Evolutionary conservation across 2,329 filamentous ascomycete species (phyloP).

Genomic region (Calonectria hongkongensis): DNA sequence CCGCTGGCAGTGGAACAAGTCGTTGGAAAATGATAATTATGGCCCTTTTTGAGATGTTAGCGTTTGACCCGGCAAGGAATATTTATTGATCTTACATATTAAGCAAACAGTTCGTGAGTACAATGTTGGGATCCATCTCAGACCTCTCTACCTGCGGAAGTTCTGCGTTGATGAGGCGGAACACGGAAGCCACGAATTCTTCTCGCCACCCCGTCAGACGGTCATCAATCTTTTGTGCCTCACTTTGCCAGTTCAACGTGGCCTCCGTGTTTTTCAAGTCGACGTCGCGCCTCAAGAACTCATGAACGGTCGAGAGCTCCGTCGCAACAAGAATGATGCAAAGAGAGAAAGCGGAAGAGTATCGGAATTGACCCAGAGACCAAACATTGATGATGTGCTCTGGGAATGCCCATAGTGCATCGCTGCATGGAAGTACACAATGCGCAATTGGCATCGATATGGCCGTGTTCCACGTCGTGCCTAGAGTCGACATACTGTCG

Average conservation of each 20-base stretch:
- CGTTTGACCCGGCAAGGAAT: not conserved
- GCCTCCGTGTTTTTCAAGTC: not conserved
- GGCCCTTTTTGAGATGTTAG: not conserved
- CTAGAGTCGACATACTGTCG: not conserved
- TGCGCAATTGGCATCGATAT: not conserved
- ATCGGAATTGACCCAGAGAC: constrained; percentile 5
- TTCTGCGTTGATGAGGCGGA: not conserved
- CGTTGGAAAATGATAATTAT: constrained; percentile 8
- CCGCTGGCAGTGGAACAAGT: not conserved
- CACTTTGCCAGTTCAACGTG: constrained; percentile 3
- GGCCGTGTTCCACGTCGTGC: not conserved
- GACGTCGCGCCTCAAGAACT: not conserved
- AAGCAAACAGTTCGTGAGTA: not conserved
- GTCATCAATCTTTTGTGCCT: constrained; percentile 2
- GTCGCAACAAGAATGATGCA: not conserved
- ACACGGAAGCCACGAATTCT: constrained; percentile 5
- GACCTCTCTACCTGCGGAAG: constrained; percentile 3
- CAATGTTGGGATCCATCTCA: constrained; percentile 16
- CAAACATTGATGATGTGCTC: constrained; percentile 10
- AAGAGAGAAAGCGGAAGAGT: not conserved
- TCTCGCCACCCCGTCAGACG: not conserved
- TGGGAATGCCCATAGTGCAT: not conserved
- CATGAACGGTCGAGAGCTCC: not conserved
- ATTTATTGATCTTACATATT: not conserved
- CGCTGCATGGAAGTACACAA: not conserved